phyloP scores from a whole-genome alignment of 768 basidiomycete species.

The Podaxis sp. region DNA sequence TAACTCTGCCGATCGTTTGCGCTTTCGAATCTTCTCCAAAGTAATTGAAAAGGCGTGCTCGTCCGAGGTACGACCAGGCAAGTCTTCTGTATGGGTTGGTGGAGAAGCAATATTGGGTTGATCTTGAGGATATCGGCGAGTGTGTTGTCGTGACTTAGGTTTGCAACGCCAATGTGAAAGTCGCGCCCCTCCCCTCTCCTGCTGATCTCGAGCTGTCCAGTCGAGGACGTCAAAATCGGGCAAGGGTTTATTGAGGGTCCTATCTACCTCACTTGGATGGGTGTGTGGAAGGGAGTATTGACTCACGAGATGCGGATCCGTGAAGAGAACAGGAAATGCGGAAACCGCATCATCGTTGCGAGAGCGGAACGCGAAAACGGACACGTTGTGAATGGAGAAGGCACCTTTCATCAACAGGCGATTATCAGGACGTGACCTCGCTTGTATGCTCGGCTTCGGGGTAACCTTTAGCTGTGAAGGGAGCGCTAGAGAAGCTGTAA shows the following conservation, averaged over 20 bases:
- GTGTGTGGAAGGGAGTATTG: conserved; percentile 51
- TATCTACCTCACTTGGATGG: conserved; percentile 33
- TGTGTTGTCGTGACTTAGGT: conserved; percentile 14
- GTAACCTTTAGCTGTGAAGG: conserved; percentile 11
- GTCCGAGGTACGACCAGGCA: background rate
- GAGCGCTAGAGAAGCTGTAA: conserved; percentile 29
- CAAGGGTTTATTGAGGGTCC: conserved; percentile 27
- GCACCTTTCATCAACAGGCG: conserved; percentile 6
- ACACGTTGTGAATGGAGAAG: conserved; percentile 44
- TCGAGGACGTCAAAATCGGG: conserved; percentile 60
- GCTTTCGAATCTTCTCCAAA: background rate
- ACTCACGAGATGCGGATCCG: conserved; percentile 60
- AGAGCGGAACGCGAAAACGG: conserved; percentile 50
- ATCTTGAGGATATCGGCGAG: background rate
- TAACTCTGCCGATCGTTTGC: background rate
- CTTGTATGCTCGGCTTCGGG: background rate
- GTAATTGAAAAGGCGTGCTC: background rate
- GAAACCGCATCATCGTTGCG: conserved; percentile 20
- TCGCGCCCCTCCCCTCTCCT: conserved; percentile 38
- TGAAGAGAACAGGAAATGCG: conserved; percentile 70
- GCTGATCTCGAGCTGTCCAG: conserved; percentile 52
- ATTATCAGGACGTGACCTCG: background rate
- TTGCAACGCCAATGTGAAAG: conserved; percentile 63
- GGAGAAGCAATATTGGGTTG: background rate
- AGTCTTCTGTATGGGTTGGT: background rate